Base-by-base conservation (phyloP, 768 basidiomycete genomes). In the Suillus hirtellus region DNA sequence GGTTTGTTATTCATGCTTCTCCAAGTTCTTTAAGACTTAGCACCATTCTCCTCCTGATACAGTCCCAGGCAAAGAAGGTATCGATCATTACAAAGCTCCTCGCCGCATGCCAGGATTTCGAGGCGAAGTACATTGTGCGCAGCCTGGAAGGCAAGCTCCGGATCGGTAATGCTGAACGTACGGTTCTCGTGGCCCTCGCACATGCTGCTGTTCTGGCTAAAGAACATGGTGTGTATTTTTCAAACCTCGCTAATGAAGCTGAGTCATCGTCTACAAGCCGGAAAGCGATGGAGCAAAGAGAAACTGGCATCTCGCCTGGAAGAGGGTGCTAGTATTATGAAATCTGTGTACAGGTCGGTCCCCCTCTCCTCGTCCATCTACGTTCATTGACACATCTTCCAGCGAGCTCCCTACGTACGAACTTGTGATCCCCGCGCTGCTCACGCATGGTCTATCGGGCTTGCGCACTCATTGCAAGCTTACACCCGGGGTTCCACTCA, bases 1-100 rank as follows among this genome's bases (percentile, higher is more conserved):
- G 27, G 95, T 95, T 61, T 71, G 84, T 68, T 21, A 38, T 12
- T 58, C 37, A 42, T 19, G 24, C 15, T 19, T 27, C 8, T 15
- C 35, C 42, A 44, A 37, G 60, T 37, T 21, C 37, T 38, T 27
- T 19, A 66, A 56, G 73, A 60, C 9, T 52, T 11, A 44, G 27
- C 21, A 40, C 58, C 53, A 65, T 43, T 34, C 54, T 17, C 56
- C 17, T 59, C 37, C 14, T 40, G 1, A 31, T 31, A 6, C 65
- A 97, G 93, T 96, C 96, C 0, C 96, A 98, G 86, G 84, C 84
- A 52, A 95, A 94, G 79, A 99, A 99, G 73, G 94, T 97, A 12
- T 89, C 90, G 0, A 92, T 96, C 64, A 95, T 99, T 72, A 96
- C 94, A 46, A 93, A 95, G 72, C 83, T 99, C 2, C 82, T 99